These are phyloP conservation scores for Aspergillus transmontanensis DNA, from an alignment of 2,329 filamentous ascomycete genomes.

Conservation along the genomic window DNA sequence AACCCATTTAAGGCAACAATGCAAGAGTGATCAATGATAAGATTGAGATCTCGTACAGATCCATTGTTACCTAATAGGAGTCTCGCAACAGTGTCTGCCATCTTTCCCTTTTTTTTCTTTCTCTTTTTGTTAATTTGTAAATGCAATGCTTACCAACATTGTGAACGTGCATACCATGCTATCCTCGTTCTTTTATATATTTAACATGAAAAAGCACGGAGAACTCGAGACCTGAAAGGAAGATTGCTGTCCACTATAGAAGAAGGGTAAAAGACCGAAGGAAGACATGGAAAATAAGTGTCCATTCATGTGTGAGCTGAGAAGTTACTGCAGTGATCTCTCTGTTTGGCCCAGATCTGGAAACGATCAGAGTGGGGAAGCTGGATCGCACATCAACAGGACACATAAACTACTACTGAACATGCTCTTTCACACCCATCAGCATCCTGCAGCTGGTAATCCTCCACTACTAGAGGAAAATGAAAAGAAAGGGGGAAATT, in stretches of 20 bases:
- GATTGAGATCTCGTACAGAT: background rate
- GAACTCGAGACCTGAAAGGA: background rate
- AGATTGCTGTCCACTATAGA: background rate
- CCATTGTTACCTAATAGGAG: background rate
- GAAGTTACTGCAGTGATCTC: conserved; percentile 5
- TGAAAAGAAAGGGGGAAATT: background rate
- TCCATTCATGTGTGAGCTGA: background rate
- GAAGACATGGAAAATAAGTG: background rate
- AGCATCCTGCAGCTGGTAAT: conserved; percentile 16
- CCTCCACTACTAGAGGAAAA: background rate
- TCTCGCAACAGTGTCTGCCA: background rate
- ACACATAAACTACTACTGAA: conserved; percentile 7
- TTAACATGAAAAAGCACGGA: background rate
- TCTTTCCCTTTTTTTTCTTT: background rate
- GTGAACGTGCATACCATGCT: background rate
- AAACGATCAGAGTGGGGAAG: conserved; percentile 26
- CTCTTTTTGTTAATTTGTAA: background rate
- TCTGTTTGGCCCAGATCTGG: conserved; percentile 25
- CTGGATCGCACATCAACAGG: conserved; percentile 22
- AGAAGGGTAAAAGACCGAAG: background rate
- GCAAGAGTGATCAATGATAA: conserved; percentile 1
- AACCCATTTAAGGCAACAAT: conserved; percentile 1
- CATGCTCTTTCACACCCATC: conserved; percentile 7
- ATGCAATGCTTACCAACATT: background rate
- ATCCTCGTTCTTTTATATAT: background rate